Conservation (phyloP, 345 rosid species). For the Eucalyptus dawsonii region DNA sequence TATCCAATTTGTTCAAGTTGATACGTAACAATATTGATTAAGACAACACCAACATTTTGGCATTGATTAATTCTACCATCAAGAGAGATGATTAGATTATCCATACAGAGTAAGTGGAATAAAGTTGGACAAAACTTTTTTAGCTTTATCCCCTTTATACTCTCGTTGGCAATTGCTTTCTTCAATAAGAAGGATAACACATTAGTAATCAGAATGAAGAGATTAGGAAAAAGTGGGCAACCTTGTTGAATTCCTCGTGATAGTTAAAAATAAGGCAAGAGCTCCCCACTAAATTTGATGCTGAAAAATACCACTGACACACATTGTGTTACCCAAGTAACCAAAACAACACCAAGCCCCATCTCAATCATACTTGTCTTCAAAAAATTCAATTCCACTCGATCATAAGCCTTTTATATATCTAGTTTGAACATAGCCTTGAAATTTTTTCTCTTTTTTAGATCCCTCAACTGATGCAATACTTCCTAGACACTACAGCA, state of each 20-base stretch:
- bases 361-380: background rate
- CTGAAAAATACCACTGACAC: background rate
- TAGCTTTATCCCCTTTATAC: background rate
- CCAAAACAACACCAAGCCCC: background rate
- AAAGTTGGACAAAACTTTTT: too few relatives aligned
- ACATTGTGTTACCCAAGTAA: background rate
- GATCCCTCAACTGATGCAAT: background rate
- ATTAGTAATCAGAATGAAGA: background rate
- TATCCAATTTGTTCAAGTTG: background rate
- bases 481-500: background rate
- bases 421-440: background rate
- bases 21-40: background rate
- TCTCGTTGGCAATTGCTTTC: background rate
- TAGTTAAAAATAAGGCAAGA: too few relatives aligned
- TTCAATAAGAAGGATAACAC: background rate
- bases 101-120: background rate
- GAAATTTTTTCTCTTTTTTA: too few relatives aligned
- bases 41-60: background rate
- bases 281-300: background rate
- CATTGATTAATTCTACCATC: background rate
- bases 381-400: background rate
- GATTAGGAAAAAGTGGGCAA: background rate
- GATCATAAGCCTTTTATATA: background rate
- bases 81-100: background rate
- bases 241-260: background rate